Conservation (phyloP, 768 basidiomycete genomes). For the Rhodotorula graminis region DNA sequence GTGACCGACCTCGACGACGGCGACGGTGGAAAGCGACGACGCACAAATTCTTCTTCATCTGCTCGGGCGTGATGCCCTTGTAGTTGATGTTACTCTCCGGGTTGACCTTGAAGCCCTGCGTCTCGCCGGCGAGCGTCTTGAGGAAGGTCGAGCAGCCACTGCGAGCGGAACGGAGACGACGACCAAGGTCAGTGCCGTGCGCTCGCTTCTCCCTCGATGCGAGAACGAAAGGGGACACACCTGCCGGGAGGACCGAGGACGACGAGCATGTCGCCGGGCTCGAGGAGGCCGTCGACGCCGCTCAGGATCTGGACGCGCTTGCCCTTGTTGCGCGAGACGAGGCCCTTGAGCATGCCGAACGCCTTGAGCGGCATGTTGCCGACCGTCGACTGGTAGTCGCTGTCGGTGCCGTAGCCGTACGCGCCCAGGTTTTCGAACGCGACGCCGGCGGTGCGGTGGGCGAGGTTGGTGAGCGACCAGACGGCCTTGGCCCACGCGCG, state of each 20-base stretch:
- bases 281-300: constrained; percentile 5
- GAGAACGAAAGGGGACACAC: constrained; percentile 25
- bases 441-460: constrained; percentile 11
- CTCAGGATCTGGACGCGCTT: constrained; percentile 48
- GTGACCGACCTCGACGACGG: too few relatives aligned
- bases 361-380: constrained; percentile 16
- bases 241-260: constrained; percentile 47
- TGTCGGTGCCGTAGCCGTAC: constrained; percentile 13
- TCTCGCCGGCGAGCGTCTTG: constrained; percentile 54
- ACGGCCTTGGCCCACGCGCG: neutral
- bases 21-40: too few relatives aligned
- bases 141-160: constrained; percentile 51
- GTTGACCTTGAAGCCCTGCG: constrained; percentile 48
- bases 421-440: constrained; percentile 28
- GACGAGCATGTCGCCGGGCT: constrained; percentile 71
- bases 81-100: constrained; percentile 50
- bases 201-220: constrained; percentile 48
- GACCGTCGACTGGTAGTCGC: constrained; percentile 13
- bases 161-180: neutral
- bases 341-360: constrained; percentile 16
- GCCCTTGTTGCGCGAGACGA: constrained; percentile 60
- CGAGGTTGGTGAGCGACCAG: neutral
- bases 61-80: constrained; percentile 50
- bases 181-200: constrained; percentile 37
- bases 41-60: constrained; percentile 51